Evolutionary conservation across 129 eudicot species (phyloP).

Genomic region (Helichrysum umbraculigerum): DNA sequence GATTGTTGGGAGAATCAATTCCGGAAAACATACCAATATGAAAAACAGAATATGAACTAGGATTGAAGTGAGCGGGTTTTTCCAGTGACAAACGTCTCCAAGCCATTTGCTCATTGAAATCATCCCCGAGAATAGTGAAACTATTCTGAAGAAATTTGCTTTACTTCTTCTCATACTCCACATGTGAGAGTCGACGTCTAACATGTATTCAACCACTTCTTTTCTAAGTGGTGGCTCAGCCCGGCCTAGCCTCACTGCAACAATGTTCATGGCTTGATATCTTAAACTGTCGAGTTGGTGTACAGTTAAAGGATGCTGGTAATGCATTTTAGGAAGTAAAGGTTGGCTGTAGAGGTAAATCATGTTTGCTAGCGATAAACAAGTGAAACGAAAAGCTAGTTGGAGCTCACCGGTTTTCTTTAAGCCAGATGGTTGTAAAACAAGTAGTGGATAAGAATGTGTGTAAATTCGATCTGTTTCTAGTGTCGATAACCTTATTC

Average conservation of each 20-base stretch:
- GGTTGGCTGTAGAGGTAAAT: conserved; percentile 78
- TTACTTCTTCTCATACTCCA: conserved; percentile 94
- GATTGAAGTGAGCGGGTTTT: conserved; percentile 66
- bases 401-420: conserved; percentile 94
- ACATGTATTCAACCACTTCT: conserved; percentile 81
- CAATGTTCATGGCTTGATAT: conserved; percentile 69
- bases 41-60: conserved; percentile 60
- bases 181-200: conserved; percentile 83
- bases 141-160: conserved; percentile 69
- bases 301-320: conserved; percentile 75
- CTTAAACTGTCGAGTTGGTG: conserved; percentile 71
- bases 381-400: conserved; percentile 84
- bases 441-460: conserved; percentile 83
- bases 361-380: conserved; percentile 75
- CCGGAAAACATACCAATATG: conserved; percentile 65
- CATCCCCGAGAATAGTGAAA: conserved; percentile 49
- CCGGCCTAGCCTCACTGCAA: conserved; percentile 54
- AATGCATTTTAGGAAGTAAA: conserved; percentile 88
- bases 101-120: conserved; percentile 69
- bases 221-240: conserved; percentile 73
- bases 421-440: conserved; percentile 74
- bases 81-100: conserved; percentile 67
- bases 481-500: conserved; percentile 82
- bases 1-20: conserved; percentile 62
- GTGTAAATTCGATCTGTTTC: conserved; percentile 86